phyloP scores from a whole-genome alignment of 1,139 yeast genomes.

The Sugiyamaella xylanicola region DNA sequence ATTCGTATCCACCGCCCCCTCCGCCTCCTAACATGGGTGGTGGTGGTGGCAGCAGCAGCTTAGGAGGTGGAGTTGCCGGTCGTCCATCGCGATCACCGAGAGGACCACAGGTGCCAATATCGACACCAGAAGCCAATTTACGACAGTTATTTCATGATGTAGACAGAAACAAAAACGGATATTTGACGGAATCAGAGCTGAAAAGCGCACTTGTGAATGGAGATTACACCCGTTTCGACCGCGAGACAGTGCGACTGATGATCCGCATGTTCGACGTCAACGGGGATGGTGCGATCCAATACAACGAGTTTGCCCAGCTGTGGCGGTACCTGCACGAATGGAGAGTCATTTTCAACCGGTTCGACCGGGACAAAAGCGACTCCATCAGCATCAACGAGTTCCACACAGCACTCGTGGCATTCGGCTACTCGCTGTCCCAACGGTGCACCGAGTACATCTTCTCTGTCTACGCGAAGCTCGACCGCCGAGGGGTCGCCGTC shows the following conservation, averaged over 20 bases:
- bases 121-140: conserved; percentile 33
- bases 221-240: conserved; percentile 63
- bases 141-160: conserved; percentile 36
- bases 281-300: conserved; percentile 53
- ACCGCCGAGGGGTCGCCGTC: conserved; percentile 53
- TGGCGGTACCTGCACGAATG: conserved; percentile 77
- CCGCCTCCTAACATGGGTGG: neutral
- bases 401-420: conserved; percentile 65
- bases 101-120: conserved; percentile 15
- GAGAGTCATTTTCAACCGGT: conserved; percentile 65
- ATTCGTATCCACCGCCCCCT: conserved; percentile 18
- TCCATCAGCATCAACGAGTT: conserved; percentile 69
- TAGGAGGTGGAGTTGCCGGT: conserved; percentile 15
- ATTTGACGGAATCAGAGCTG: conserved; percentile 60
- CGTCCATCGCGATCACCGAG: conserved; percentile 21
- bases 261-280: conserved; percentile 63
- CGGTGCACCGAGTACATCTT: conserved; percentile 65
- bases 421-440: conserved; percentile 67
- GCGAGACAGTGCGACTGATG: conserved; percentile 65
- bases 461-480: conserved; percentile 55
- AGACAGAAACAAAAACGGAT: conserved; percentile 49
- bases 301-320: conserved; percentile 67
- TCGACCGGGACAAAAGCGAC: conserved; percentile 62
- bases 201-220: conserved; percentile 62
- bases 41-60: neutral